These are phyloP conservation scores for Acer campestre DNA, from an alignment of 345 rosid genomes.

Conservation along the genomic window DNA sequence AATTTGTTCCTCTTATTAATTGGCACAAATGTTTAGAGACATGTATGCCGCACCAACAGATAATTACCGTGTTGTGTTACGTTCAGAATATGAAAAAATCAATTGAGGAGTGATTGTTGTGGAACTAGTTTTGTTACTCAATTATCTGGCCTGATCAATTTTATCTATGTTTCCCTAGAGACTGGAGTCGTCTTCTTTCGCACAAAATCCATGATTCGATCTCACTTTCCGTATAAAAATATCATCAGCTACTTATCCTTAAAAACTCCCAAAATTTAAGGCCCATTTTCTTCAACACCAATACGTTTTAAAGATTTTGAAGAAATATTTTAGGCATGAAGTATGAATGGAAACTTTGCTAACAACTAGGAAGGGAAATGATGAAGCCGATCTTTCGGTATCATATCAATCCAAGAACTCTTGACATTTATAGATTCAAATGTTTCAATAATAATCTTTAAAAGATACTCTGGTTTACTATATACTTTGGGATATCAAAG, in stretches of 20 bases:
- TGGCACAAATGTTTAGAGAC: not conserved
- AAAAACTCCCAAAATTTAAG: no score
- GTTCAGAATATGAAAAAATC: no score
- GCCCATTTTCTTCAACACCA: no score
- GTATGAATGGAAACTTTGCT: not conserved
- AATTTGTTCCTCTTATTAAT: constrained; percentile 1
- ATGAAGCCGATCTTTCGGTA: not conserved
- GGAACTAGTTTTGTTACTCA: no score
- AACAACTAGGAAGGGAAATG: not conserved
- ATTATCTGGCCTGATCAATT: not conserved
- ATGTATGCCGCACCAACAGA: not conserved
- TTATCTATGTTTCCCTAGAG: not conserved
- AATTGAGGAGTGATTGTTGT: no score
- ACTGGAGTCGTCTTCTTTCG: not conserved
- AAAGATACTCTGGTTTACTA: not conserved
- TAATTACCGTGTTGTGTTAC: not conserved
- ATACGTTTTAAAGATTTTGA: no score
- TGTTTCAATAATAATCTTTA: not conserved
- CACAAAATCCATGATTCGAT: no score
- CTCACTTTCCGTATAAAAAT: no score
- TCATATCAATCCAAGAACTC: not conserved
- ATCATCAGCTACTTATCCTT: not conserved
- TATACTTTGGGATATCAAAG: not conserved
- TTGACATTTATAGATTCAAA: no score
- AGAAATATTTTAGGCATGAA: no score